Evolutionary conservation across 345 rosid genomes (phyloP), one percentile per base, ranked within the genome.

Genomic region (Eucalyptus tenuipes): DNA sequence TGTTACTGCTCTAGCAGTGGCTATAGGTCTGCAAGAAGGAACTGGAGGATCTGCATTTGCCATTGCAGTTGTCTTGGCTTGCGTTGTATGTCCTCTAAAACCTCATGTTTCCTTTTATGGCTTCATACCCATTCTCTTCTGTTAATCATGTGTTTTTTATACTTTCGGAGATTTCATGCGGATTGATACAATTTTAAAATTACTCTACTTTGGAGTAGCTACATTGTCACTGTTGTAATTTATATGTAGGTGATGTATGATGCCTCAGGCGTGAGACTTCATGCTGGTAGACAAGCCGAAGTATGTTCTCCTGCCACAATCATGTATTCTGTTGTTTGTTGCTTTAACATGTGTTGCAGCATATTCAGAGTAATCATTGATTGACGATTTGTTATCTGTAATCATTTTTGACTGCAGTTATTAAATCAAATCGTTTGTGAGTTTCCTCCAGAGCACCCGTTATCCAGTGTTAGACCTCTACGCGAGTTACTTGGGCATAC

Each of bases 281-380:
- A 96, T 91, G 99, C 99, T 89, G 99, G 99, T 87, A 98, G 98
- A 88, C 99, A 97, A 92, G 99, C 99, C 86, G 99, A 97, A 94
- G 99, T 96, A 91, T 89, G 92, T 89, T 89, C n/a, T 71, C 42
- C 87, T 81, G 22, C 48, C 44, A 49, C 49, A 81, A 61, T 81
- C 40, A 24, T 53, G 66, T 57, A 11, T 55, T 55, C 61, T 55
- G 61, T 90, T 25, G 5, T 61, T 87, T 88, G 87, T 86, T 88
- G 42, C 49, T 49, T 33, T 33, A 45, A 17, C 88, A 61, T 86
- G 75, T 44, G 52, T n/a, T 86, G 45, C 85, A 87, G 52, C 37
- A 50, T 80, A 9, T 37, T 88, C 18, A 29, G 71, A 75, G 52
- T 68, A 66, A 87, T 33, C 18, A 29, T 49, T 20, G 48, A 12